Base-by-base conservation (phyloP, 805 yeast species). In the Phaffomyces thermotolerans region DNA sequence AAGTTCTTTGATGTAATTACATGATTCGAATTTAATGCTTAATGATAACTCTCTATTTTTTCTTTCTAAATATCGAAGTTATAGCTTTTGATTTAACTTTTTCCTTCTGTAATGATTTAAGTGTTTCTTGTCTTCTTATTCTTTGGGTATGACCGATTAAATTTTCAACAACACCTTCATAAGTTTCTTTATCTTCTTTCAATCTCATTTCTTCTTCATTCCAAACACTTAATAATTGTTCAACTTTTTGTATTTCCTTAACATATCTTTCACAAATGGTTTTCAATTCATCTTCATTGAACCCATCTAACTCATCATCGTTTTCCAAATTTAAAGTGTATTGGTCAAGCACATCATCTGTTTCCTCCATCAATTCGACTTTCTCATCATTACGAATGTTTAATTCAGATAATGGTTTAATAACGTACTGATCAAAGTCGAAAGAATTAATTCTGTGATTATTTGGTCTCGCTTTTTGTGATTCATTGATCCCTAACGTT, bases 131-230 rank as follows among this genome's bases (percentile, higher is more conserved):
- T 43, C 91, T 69, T 52, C 84, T 75, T 40, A 84, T 54, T 53
- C 86, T 77, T 61, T 93, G 96, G 7, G 95, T 84, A 59, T 90
- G 89, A 8, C 95, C 97, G 14, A 90, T 85, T 52, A 90, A 66
- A 54, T 87, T 89, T 57, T 88, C 95, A 35, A 93, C 89, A 52
- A 93, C 95, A 3, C 82, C 73, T 53, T 91, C 95, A 58, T 82
- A 89, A 14, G 90, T 77, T 30, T 74, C 75, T 54, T 85, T 84
- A 59, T 89, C 95, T 36, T 70, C 73, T 44, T 67, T 67, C 17
- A 81, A 63, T 8, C 72, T 78, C 31, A 60, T 58, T 39, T 73
- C 67, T 46, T 73, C 67, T 47, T 72, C 61, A 39, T 69, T 68
- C 84, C 90, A 81, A 10, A 75, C 65, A 13, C 68, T 58, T 13